A percentile compares a stretch with the other conserved stretches of the same genome.
phyloP scores from a whole-genome alignment of 2,329 filamentous ascomycete species.

The Colletotrichum spinosum region DNA sequence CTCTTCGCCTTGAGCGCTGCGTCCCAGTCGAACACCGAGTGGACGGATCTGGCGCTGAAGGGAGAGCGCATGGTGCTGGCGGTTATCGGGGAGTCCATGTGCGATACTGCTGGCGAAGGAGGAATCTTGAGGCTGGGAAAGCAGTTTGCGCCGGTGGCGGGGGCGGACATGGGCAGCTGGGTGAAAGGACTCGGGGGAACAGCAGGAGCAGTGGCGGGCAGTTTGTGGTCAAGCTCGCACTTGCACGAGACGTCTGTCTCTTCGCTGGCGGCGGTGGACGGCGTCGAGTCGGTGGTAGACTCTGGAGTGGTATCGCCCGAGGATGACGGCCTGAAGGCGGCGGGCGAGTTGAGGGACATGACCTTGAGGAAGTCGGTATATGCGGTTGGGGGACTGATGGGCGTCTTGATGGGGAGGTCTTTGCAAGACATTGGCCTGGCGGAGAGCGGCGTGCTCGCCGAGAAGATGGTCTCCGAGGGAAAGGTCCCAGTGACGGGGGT shows the following conservation, averaged over 20 bases:
- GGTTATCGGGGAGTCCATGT: conserved; percentile 76
- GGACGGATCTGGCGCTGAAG: conserved; percentile 73
- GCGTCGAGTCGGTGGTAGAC: conserved; percentile 49
- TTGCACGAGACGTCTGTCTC: conserved; percentile 68
- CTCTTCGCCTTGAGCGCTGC: conserved; percentile 75
- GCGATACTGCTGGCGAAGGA: conserved; percentile 77
- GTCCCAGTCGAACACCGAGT: conserved; percentile 85
- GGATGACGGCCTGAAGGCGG: conserved; percentile 63
- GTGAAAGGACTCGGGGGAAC: conserved; percentile 64
- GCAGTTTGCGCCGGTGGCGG: conserved; percentile 69
- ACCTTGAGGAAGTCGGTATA: conserved; percentile 95
- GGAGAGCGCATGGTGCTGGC: conserved; percentile 78
- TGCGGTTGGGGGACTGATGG: conserved; percentile 89
- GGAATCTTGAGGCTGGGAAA: conserved; percentile 80
- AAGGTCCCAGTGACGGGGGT: conserved; percentile 73
- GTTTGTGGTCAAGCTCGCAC: conserved; percentile 63
- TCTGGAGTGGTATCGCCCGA: conserved; percentile 62
- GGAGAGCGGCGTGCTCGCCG: conserved; percentile 76
- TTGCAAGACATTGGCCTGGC: conserved; percentile 53
- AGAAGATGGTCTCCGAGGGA: conserved; percentile 66
- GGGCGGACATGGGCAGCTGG: conserved; percentile 68
- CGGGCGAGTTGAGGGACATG: conserved; percentile 79
- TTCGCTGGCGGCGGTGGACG: conserved; percentile 60
- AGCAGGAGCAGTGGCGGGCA: conserved; percentile 51
- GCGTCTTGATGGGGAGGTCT: conserved; percentile 77